phyloP scores from a whole-genome alignment of 305 asterid species.

The Coffea humblotiana region DNA sequence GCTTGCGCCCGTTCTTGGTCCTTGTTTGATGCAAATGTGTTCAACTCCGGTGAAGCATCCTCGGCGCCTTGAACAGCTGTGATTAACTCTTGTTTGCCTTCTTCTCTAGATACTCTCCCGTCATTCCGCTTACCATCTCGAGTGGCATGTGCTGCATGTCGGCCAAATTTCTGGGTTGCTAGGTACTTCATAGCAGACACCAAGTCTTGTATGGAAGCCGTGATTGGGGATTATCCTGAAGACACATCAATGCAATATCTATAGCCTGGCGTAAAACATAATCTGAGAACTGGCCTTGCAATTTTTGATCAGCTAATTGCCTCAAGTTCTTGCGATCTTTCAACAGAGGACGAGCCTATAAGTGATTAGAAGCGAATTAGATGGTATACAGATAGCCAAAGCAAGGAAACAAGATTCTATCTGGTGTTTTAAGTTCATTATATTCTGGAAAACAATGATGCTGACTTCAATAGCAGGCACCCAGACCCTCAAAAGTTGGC shows the following conservation, averaged over 20 bases:
- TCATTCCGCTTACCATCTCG: constrained; percentile 4
- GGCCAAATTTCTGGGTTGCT: constrained; percentile 20
- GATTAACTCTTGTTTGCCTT: not conserved
- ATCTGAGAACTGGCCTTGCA: constrained; percentile 30
- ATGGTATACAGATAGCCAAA: no score
- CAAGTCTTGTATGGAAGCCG: constrained; percentile 36
- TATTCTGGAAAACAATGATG: no score
- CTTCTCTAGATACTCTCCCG: not conserved
- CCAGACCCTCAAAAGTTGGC: no score
- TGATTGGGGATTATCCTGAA: constrained; percentile 28
- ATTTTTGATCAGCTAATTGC: constrained; percentile 34
- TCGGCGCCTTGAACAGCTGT: not conserved
- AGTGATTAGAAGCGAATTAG: no score
- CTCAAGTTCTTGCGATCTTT: constrained; percentile 19
- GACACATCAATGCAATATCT: constrained; percentile 36
- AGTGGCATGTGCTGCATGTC: constrained; percentile 1
- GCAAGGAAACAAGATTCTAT: no score
- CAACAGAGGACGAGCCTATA: constrained; percentile 34
- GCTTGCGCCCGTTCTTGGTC: constrained; percentile 29
- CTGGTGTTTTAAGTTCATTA: no score
- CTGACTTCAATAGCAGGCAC: no score
- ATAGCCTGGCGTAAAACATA: constrained; percentile 17
- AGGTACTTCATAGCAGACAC: constrained; percentile 26
- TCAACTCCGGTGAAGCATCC: constrained; percentile 6
- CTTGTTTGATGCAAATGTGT: not conserved